These are phyloP conservation scores for Malbranchea zuffiana DNA, from an alignment of 2,329 filamentous ascomycete species.

Conservation along the genomic window DNA sequence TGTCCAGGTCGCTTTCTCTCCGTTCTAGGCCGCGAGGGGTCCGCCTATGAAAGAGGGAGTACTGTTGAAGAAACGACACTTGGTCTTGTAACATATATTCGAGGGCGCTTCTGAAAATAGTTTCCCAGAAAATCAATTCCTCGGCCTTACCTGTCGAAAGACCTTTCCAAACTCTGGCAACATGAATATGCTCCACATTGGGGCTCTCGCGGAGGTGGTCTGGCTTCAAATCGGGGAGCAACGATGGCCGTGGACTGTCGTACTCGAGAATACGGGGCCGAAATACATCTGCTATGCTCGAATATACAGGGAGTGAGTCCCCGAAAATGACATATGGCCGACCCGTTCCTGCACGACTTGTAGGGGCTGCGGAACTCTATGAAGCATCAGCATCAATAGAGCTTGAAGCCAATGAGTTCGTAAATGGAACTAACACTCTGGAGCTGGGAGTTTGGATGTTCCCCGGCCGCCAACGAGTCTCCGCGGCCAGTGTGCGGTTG, in stretches of 20 bases:
- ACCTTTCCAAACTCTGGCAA: slow-evolving; percentile 17
- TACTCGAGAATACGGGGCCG: slow-evolving; percentile 5
- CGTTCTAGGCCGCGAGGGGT: too few species aligned
- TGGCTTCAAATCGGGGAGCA: slow-evolving; percentile 1
- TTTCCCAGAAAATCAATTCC: slow-evolving; percentile 16
- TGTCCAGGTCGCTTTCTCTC: neutral
- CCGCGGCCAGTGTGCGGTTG: too few species aligned
- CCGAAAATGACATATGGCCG: slow-evolving; percentile 1
- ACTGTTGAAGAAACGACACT: slow-evolving; percentile 9
- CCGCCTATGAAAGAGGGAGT: too few species aligned
- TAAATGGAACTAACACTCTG: too few species aligned
- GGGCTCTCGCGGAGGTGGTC: slow-evolving; percentile 17
- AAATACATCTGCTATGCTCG: slow-evolving; percentile 9
- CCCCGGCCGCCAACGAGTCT: too few species aligned
- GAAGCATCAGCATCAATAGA: too few species aligned
- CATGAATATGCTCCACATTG: slow-evolving; percentile 12
- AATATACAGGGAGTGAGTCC: slow-evolving; percentile 5
- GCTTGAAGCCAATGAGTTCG: too few species aligned
- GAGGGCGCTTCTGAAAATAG: slow-evolving; percentile 13
- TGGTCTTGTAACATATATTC: slow-evolving; percentile 13
- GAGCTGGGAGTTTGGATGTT: too few species aligned
- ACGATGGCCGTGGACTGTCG: neutral
- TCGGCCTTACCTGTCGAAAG: slow-evolving; percentile 15
- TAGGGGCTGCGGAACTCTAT: too few species aligned
- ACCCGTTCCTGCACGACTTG: too few species aligned